Base-by-base conservation (phyloP, 2,329 filamentous ascomycete species). In the Pseudogymnoascus sp. region DNA sequence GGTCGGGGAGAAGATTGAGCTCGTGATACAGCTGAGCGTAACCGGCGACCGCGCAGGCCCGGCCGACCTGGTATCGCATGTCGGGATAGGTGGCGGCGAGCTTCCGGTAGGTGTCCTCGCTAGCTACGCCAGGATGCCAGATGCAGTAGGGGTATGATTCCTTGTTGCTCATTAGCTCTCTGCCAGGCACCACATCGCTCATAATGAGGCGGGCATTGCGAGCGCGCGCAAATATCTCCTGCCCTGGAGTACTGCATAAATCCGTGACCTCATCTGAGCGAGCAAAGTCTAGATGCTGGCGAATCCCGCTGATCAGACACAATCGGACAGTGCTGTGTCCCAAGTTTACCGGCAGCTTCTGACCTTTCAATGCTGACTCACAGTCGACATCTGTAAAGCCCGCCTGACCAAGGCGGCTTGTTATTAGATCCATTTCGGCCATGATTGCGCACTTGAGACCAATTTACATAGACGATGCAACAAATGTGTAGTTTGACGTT, bases 321-420 rank as follows among this genome's bases (percentile, higher is more conserved):
- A 36, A 18, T 22, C 54, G 38, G 16, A 20, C 16, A 6, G 38
- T 39, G 8, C 11, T 11, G 38, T 39, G 38, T 39, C 38, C 38
- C 18, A 80, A 62, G 64, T 77, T 79, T 20, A 79, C 77, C 9
- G 81, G 77, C 61, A 85, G 70, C 72, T 81, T 76, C 70, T 83
- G 81, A 63, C 80, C 83, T 65, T 75, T 77, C 1, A 78, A 77
- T 62, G 79, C 68, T 16, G 83, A 72, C 69, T 85, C 38, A 16
- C 38, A 39, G 38, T 39, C 38, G 20, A 39, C 38, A 79, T 7
- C 79, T 81, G 8, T 75, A 77, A 39, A 39, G 38, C 20, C 38
- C 38, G 38, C 18, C 20, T 39, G 16, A 39, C 38, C 38, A 39
- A 39, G 38, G 38, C 38, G 38, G 20, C 38, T 12, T 39, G 38